A percentile compares a stretch with the other conserved stretches of the same genome.
Evolutionary conservation across 2,329 filamentous ascomycete species (phyloP).

Genomic region (Ophiostoma angusticollis): DNA sequence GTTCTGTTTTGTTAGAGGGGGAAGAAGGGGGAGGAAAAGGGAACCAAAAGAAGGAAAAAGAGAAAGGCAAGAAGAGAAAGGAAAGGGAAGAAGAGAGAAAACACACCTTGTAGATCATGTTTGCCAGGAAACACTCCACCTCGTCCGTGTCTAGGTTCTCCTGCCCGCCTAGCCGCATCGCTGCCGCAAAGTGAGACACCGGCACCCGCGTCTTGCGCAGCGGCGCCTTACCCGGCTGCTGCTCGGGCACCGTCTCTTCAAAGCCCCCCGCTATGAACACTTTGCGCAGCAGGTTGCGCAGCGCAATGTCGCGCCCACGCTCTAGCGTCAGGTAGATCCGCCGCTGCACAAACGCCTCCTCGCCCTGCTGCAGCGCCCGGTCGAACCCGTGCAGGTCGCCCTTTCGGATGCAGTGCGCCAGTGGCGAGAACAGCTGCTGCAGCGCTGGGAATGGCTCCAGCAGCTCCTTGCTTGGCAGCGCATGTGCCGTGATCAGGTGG

Average conservation of each 20-base stretch:
- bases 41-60: not conserved
- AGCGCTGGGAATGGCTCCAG: slow-evolving; percentile 65
- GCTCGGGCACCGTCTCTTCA: slow-evolving; percentile 62
- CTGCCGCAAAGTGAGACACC: slow-evolving; percentile 72
- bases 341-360: slow-evolving; percentile 85
- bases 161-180: slow-evolving; percentile 59
- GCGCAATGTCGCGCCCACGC: slow-evolving; percentile 75
- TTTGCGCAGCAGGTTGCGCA: slow-evolving; percentile 84
- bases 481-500: slow-evolving; percentile 76
- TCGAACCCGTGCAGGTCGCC: slow-evolving; percentile 81
- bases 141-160: slow-evolving; percentile 72
- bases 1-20: slow-evolving; percentile 38
- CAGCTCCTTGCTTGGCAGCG: slow-evolving; percentile 60
- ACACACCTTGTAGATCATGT: slow-evolving; percentile 92
- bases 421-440: slow-evolving; percentile 63
- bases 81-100: not conserved
- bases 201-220: slow-evolving; percentile 66
- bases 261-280: slow-evolving; percentile 79
- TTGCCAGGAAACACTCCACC: slow-evolving; percentile 87
- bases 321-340: slow-evolving; percentile 93
- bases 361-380: slow-evolving; percentile 61
- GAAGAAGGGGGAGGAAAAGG: not conserved
- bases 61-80: not conserved
- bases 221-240: slow-evolving; percentile 48
- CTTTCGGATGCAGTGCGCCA: slow-evolving; percentile 65